These are phyloP conservation scores for Russula sp. DNA, from an alignment of 768 basidiomycete species.

Conservation along the genomic window DNA sequence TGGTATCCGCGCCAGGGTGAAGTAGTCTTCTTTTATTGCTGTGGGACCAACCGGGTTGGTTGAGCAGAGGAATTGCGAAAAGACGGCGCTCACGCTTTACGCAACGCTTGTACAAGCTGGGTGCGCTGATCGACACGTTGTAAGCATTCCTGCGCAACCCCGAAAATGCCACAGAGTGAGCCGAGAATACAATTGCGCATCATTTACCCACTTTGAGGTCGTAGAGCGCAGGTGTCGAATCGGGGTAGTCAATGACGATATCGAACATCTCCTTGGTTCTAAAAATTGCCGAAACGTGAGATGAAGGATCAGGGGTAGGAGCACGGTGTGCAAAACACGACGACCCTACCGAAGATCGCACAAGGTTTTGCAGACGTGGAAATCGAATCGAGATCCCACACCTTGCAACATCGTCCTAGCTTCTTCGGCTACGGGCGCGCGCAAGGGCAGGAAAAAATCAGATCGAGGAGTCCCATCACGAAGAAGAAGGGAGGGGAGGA, in stretches of 20 bases:
- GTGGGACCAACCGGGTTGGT: not conserved
- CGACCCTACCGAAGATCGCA: constrained; percentile 70
- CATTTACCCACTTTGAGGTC: constrained; percentile 66
- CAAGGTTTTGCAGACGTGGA: constrained; percentile 86
- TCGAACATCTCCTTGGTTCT: constrained; percentile 87
- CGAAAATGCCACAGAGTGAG: constrained; percentile 3
- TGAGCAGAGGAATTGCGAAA: constrained; percentile 8
- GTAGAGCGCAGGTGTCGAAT: constrained; percentile 75
- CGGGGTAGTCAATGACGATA: constrained; percentile 92
- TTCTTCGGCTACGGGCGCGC: constrained; percentile 49
- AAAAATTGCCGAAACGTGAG: constrained; percentile 2
- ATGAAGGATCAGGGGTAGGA: not conserved
- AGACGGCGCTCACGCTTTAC: constrained; percentile 58
- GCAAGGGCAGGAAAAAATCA: not conserved
- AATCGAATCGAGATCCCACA: constrained; percentile 81
- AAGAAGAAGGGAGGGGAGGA: no score
- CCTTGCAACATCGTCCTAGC: constrained; percentile 66
- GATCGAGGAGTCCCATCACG: not conserved
- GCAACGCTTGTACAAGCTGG: constrained; percentile 67
- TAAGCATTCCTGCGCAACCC: constrained; percentile 55
- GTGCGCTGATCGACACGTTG: constrained; percentile 75
- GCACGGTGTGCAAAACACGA: not conserved
- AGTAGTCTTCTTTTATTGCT: constrained; percentile 85
- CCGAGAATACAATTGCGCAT: not conserved
- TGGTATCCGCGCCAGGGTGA: constrained; percentile 94